Evolutionary conservation across 202 grass and related monocot genomes (phyloP).

Genomic region (Digitaria exilis): DNA sequence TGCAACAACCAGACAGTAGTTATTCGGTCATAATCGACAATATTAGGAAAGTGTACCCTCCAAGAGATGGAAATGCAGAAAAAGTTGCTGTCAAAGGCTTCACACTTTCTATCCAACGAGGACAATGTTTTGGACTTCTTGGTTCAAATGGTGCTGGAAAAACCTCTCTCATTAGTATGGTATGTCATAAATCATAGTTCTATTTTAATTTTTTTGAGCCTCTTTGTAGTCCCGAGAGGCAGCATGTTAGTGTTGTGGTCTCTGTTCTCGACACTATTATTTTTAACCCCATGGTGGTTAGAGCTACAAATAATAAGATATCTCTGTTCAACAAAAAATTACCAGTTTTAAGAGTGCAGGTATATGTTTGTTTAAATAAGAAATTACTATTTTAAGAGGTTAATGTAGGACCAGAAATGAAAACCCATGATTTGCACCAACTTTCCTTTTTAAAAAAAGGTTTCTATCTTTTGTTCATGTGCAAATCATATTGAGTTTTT

Average conservation of each 20-base stretch:
- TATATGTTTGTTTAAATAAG: slow-evolving; percentile 12
- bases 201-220: neutral
- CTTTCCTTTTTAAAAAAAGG: neutral
- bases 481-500: neutral
- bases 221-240: neutral
- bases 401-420: neutral
- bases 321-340: neutral
- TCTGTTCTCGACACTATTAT: neutral
- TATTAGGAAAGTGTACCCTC: slow-evolving; percentile 68
- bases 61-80: slow-evolving; percentile 64
- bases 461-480: neutral
- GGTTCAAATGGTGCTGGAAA: slow-evolving; percentile 84
- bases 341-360: neutral
- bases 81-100: slow-evolving; percentile 59
- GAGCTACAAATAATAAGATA: neutral
- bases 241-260: neutral
- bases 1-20: slow-evolving; percentile 45
- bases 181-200: slow-evolving; percentile 17
- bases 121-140: slow-evolving; percentile 83
- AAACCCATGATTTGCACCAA: neutral
- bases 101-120: slow-evolving; percentile 53
- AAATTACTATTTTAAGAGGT: neutral
- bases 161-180: slow-evolving; percentile 86
- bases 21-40: slow-evolving; percentile 63
- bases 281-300: neutral